Conservation (phyloP, 192 early-diverging fungal genomes). For the Entomortierella beljakovae region DNA sequence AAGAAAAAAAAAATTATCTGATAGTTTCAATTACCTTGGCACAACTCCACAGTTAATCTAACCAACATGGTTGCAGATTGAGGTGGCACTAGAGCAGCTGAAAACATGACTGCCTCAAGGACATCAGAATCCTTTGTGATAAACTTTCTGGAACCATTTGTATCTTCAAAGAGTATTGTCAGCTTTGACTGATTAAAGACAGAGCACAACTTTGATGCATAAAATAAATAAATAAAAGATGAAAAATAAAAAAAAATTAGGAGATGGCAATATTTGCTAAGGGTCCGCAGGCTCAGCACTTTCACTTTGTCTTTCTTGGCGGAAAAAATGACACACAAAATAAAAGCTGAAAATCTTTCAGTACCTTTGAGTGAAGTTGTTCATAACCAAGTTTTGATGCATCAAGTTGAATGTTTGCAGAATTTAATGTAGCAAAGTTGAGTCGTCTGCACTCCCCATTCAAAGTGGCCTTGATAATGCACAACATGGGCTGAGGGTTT, state of each 20-base stretch:
- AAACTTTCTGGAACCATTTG: neutral
- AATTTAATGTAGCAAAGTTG: conserved; percentile 23
- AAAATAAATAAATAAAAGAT: neutral
- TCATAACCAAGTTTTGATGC: conserved; percentile 18
- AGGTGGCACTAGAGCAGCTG: conserved; percentile 5
- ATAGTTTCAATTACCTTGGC: neutral
- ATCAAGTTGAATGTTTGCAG: conserved; percentile 7
- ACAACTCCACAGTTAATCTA: conserved; percentile 17
- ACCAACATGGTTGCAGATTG: conserved; percentile 15
- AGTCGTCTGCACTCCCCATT: conserved; percentile 25
- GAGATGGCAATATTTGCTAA: neutral
- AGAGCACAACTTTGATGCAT: conserved; percentile 23
- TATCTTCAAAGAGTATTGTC: conserved; percentile 19
- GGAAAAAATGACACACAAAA: too few species aligned
- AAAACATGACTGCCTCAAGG: conserved; percentile 14
- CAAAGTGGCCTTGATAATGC: conserved; percentile 40
- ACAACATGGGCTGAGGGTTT: conserved; percentile 12
- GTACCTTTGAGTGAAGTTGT: conserved; percentile 32
- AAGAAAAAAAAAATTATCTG: neutral
- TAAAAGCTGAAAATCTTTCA: neutral
- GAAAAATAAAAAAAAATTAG: neutral
- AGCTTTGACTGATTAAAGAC: conserved; percentile 28
- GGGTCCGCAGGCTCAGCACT: neutral
- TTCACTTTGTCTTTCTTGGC: conserved; percentile 2
- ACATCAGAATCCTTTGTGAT: conserved; percentile 32